Base-by-base conservation (phyloP, 768 basidiomycete genomes). In the Trametes sanguinea region DNA sequence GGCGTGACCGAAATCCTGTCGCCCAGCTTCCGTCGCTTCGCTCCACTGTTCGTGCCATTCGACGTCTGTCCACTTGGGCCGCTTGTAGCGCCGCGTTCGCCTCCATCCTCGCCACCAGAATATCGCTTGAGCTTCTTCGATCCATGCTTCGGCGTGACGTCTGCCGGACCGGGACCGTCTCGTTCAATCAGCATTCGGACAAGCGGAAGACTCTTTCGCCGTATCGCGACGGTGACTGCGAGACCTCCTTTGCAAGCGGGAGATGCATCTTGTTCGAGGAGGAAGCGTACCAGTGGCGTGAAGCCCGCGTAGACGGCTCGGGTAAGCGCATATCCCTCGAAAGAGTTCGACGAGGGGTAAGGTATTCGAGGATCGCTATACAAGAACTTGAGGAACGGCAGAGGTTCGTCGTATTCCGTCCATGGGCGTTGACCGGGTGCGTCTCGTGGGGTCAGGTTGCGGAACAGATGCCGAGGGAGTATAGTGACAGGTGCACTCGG, bases 311-410 rank as follows among this genome's bases (percentile, higher is more conserved):
- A 79, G 1, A 94, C 90, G 1, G 95, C 93, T 65, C 84, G 86
- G 14, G 85, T 86, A 43, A 97, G 84, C 0, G 89, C 87, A 69
- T 95, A 97, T 1, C 95, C 95, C 2, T 83, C 79, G 72, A 91
- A 80, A 7, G 90, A 83, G 72, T 95, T 85, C 11, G 81, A 69
- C 33, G 86, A 76, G 1, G 85, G 82, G 1, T 67, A 58, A 22
- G 80, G 67, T 16, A 81, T 70, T 7, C 69, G 74, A 6, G 81
- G 75, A 44, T 69, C 68, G 27, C 70, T 61, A 67, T 82, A 86
- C 16, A 92, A 76, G 66, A 83, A 83, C 44, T 77, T 81, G 4
- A 93, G 80, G 54, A 89, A 82, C 0, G 88, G 87, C 5, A 92
- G 68, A 0, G 88, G 89, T 2, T 81, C 72, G 63, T 88, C 84